Base-by-base conservation (phyloP, 2,329 filamentous ascomycete species). In the Penicillium sp. region DNA sequence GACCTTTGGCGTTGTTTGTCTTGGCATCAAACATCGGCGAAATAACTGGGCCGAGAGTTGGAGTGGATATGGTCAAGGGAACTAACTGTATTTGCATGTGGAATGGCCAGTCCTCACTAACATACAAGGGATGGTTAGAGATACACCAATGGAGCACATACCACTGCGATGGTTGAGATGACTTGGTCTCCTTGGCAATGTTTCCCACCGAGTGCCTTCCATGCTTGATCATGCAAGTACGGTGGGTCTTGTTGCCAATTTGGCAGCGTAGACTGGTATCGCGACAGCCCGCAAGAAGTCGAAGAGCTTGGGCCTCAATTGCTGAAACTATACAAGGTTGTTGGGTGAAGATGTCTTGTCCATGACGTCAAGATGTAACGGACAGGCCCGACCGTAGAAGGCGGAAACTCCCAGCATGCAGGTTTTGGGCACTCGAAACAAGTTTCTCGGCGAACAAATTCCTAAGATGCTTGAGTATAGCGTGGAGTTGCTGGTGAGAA, bases 1-100 rank as follows among this genome's bases (percentile, higher is more conserved):
- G 27, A 45, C 48, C 36, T 42, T 43, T 23, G 12, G 17, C 4
- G 53, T 29, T 55, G 53, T 59, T 56, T 57, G 55, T 25, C 35
- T 53, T 53, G 53, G 47, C 53, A 50, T 57, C 52, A 55, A 59
- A 59, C 57, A 51, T 35, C 51, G 50, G 50, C 33, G 42, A 57
- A 52, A 53, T 19, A 41, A 12, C 33, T 17, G 41, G 31, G 41
- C 41, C 50, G 50, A 47, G 41, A 38, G 27, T 23, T 9, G 38
- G 1, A 23, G n/a, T 47, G 44, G 25, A 10, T 21, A 33, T 21
- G 12, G 7, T 17, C 12, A 47, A 47, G 44, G 29, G n/a, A 23
- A 47, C 7, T 23, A 23, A 2, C 21, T 9, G 13, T 21, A 23
- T 21, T 17, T 10, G 13, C 29, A 33, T 17, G 19, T 23, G n/a